These are phyloP conservation scores for Scutellaria minor DNA, from an alignment of 257 asterid species.

Conservation along the genomic window DNA sequence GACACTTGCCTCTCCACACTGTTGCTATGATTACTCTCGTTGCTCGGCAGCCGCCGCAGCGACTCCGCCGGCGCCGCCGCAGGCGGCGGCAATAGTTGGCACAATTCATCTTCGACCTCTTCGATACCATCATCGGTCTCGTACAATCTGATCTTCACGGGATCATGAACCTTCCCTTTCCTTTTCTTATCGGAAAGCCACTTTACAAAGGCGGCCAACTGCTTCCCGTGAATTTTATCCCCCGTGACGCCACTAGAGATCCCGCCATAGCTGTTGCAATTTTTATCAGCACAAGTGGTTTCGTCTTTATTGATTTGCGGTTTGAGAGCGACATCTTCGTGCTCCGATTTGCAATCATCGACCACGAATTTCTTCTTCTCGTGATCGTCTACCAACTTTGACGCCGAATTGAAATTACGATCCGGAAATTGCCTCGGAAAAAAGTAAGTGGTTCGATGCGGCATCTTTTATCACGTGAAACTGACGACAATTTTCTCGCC, in stretches of 20 bases:
- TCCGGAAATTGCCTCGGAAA: slow-evolving; percentile 91
- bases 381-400: slow-evolving; percentile 65
- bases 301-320: background rate
- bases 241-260: slow-evolving; percentile 57
- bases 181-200: slow-evolving; percentile 67
- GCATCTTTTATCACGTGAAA: slow-evolving; percentile 77
- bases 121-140: slow-evolving; percentile 37
- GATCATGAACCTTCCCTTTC: slow-evolving; percentile 48
- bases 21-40: slow-evolving; percentile 44
- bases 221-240: slow-evolving; percentile 73
- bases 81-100: slow-evolving; percentile 48
- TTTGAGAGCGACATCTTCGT: slow-evolving; percentile 30
- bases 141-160: slow-evolving; percentile 52
- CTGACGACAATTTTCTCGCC: background rate
- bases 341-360: slow-evolving; percentile 38
- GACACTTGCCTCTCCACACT: slow-evolving; percentile 55
- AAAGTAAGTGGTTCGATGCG: slow-evolving; percentile 89
- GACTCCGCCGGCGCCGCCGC: slow-evolving; percentile 41
- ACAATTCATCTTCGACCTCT: slow-evolving; percentile 48
- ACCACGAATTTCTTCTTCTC: slow-evolving; percentile 56
- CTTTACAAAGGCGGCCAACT: slow-evolving; percentile 59
- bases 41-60: slow-evolving; percentile 45
- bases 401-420: slow-evolving; percentile 50
- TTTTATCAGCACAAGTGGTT: background rate
- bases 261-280: slow-evolving; percentile 23